These are phyloP conservation scores for Laetiporus sulphureus DNA, from an alignment of 1,284 basidiomycete genomes.

Conservation along the genomic window DNA sequence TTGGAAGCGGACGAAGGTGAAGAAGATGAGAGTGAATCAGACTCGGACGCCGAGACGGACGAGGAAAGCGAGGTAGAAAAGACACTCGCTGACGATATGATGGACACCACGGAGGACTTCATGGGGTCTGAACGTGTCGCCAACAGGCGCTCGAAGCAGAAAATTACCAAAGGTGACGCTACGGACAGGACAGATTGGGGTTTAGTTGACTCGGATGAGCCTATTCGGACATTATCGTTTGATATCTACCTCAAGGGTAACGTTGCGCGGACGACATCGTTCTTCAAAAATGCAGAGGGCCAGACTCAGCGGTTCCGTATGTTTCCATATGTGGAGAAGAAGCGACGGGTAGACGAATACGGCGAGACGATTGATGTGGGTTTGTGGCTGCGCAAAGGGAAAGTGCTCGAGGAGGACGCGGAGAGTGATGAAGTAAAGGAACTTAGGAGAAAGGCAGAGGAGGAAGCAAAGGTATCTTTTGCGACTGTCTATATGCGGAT, in stretches of 20 bases:
- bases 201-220: constrained; percentile 58
- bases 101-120: constrained; percentile 33
- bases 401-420: constrained; percentile 81
- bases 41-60: constrained; percentile 52
- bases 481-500: too few species aligned
- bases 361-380: constrained; percentile 93
- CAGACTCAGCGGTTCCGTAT: constrained; percentile 84
- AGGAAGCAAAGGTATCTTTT: constrained; percentile 83
- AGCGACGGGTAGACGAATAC: constrained; percentile 88
- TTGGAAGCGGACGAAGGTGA: constrained; percentile 85
- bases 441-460: constrained; percentile 62
- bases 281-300: constrained; percentile 71
- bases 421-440: constrained; percentile 79
- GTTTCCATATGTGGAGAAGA: constrained; percentile 96
- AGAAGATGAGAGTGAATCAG: constrained; percentile 54
- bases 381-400: constrained; percentile 88
- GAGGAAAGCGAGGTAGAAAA: constrained; percentile 69
- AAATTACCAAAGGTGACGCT: constrained; percentile 35
- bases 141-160: constrained; percentile 24
- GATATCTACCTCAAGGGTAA: constrained; percentile 97
- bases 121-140: constrained; percentile 1
- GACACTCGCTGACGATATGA: constrained; percentile 45
- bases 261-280: constrained; percentile 73
- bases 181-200: constrained; percentile 59
- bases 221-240: constrained; percentile 76